These are phyloP conservation scores for Trichoderma cornu-damae DNA, from an alignment of 2,329 filamentous ascomycete genomes.

Conservation along the genomic window DNA sequence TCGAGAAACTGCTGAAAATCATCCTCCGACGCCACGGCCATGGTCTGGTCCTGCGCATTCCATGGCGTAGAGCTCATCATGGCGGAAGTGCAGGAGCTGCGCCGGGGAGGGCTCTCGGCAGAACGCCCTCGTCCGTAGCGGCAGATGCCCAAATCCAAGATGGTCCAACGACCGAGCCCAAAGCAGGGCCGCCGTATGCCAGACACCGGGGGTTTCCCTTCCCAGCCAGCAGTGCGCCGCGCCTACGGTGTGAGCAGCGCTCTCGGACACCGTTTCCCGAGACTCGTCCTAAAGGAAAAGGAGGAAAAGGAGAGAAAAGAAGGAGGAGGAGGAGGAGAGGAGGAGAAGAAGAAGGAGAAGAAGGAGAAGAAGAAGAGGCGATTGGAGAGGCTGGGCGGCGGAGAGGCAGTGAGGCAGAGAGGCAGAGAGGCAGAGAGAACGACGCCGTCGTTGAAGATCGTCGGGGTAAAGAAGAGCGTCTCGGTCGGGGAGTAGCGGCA, in stretches of 20 bases:
- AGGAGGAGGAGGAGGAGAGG: not conserved
- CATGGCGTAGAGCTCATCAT: slow-evolving; percentile 52
- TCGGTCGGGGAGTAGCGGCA: slow-evolving; percentile 11
- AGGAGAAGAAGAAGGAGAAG: too few species aligned
- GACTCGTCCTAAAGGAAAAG: not conserved
- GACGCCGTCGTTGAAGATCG: not conserved
- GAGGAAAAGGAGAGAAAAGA: not conserved
- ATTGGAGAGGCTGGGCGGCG: too few species aligned
- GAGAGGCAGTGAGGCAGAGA: too few species aligned
- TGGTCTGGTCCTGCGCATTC: slow-evolving; percentile 53
- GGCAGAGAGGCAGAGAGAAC: not conserved
- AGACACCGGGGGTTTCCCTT: not conserved
- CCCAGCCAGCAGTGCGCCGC: not conserved
- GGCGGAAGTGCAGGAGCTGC: slow-evolving; percentile 20
- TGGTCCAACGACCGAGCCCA: not conserved
- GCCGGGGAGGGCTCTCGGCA: not conserved
- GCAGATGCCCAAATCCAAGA: not conserved
- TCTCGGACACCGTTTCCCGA: not conserved
- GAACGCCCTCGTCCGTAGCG: not conserved
- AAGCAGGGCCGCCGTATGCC: not conserved
- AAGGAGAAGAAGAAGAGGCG: not conserved
- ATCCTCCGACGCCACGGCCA: slow-evolving; percentile 50
- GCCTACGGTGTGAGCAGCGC: not conserved
- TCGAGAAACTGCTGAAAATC: slow-evolving; percentile 62
- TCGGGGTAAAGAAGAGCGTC: not conserved